Evolutionary conservation across 805 yeast species (phyloP).

Genomic region (Hagleromyces aurorensis): DNA sequence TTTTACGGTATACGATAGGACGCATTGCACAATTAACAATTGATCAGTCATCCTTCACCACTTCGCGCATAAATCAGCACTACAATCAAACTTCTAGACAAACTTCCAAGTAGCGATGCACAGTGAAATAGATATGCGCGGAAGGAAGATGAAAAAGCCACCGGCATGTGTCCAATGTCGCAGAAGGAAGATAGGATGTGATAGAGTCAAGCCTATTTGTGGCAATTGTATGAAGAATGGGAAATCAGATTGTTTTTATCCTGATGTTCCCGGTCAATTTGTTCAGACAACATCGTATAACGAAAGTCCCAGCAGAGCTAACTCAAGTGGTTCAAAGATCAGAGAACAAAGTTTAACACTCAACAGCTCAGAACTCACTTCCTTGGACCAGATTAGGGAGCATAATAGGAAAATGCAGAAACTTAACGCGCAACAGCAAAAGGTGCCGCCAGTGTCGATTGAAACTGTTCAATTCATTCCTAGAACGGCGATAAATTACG

Average conservation of each 20-base stretch:
- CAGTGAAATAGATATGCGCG: conserved; percentile 18
- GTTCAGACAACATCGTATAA: conserved; percentile 15
- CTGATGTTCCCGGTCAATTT: conserved; percentile 25
- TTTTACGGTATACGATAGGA: too few species aligned
- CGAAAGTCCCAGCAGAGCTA: conserved; percentile 2
- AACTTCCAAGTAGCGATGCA: too few species aligned
- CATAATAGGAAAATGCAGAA: conserved; percentile 25
- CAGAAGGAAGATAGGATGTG: conserved; percentile 34
- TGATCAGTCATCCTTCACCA: too few species aligned
- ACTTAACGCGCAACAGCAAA: conserved; percentile 16
- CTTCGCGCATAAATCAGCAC: too few species aligned
- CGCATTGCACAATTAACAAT: too few species aligned
- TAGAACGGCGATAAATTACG: conserved; percentile 17
- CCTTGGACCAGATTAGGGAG: conserved; percentile 26
- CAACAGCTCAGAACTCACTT: conserved; percentile 21
- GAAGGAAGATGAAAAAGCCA: conserved; percentile 18
- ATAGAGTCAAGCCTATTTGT: conserved; percentile 37
- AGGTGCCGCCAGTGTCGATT: conserved; percentile 14
- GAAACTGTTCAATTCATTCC: conserved; percentile 23
- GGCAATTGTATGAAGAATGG: conserved; percentile 30
- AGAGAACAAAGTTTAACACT: conserved; percentile 6
- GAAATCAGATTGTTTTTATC: conserved; percentile 25
- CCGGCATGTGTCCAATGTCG: conserved; percentile 31
- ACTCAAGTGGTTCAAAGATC: conserved; percentile 2
- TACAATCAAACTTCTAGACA: too few species aligned